These are phyloP conservation scores for Solanum sejunctum DNA, from an alignment of 257 asterid species.

Conservation along the genomic window DNA sequence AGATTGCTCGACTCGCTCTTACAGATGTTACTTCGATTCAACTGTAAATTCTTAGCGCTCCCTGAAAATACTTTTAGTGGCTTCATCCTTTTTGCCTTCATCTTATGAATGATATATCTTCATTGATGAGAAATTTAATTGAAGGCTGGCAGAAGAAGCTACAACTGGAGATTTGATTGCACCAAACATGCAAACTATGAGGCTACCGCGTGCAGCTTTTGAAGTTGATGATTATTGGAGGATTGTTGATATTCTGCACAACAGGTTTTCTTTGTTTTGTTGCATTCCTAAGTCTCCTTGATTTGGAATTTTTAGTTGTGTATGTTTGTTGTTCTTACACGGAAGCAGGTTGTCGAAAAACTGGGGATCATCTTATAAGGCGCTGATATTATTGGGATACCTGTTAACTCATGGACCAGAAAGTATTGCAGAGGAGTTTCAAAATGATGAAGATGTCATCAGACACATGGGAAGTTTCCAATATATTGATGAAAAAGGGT, in stretches of 20 bases:
- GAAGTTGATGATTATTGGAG: slow-evolving; percentile 82
- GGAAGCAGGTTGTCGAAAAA: slow-evolving; percentile 45
- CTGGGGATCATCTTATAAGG: slow-evolving; percentile 62
- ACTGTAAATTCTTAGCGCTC: slow-evolving; percentile 57
- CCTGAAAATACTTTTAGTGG: neutral
- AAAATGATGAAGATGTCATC: slow-evolving; percentile 35
- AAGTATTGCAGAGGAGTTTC: slow-evolving; percentile 68
- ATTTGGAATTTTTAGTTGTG: neutral
- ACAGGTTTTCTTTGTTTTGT: slow-evolving; percentile 19
- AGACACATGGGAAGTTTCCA: slow-evolving; percentile 39
- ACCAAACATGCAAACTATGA: slow-evolving; percentile 46
- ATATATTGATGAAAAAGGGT: slow-evolving; percentile 55
- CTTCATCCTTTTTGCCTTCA: neutral
- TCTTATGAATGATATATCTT: neutral
- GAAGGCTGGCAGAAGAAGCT: slow-evolving; percentile 68
- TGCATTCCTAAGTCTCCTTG: neutral
- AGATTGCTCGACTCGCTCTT: slow-evolving; percentile 63
- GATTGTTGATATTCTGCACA: slow-evolving; percentile 58
- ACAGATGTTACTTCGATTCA: slow-evolving; percentile 64
- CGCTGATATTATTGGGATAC: slow-evolving; percentile 47
- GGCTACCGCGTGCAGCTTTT: slow-evolving; percentile 76
- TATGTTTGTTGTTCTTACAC: neutral
- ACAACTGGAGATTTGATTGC: slow-evolving; percentile 47
- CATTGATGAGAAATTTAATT: neutral
- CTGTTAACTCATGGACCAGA: slow-evolving; percentile 75